Percentiles rank a stretch among this genome's conserved stretches.
phyloP scores from a whole-genome alignment of 805 yeast genomes.

The Pichia sporocuriosa region DNA sequence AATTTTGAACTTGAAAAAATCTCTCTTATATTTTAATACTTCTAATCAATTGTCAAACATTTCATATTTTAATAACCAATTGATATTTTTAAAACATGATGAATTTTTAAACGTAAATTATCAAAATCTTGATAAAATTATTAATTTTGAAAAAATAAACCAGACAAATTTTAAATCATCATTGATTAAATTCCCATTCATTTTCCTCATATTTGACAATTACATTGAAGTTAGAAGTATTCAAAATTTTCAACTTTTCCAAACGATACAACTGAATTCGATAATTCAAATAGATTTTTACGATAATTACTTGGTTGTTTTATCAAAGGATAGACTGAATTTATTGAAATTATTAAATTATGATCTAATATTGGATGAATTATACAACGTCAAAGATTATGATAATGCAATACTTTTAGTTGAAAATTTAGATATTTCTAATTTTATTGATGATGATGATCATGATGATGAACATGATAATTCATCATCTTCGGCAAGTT shows the following conservation, averaged over 20 bases:
- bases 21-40: slow-evolving; percentile 1
- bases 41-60: slow-evolving; percentile 1
- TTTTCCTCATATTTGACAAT: slow-evolving; percentile 26
- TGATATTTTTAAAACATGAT: slow-evolving; percentile 23
- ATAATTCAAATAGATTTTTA: slow-evolving; percentile 1
- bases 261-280: slow-evolving; percentile 17
- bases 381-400: slow-evolving; percentile 26
- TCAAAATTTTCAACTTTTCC: slow-evolving; percentile 31
- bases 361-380: slow-evolving; percentile 27
- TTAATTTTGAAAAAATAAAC: slow-evolving; percentile 14
- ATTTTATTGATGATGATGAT: slow-evolving; percentile 13
- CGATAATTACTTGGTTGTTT: slow-evolving; percentile 21
- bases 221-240: slow-evolving; percentile 34
- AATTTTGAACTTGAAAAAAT: slow-evolving; percentile 2
- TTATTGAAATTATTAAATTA: slow-evolving; percentile 20
- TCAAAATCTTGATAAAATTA: slow-evolving; percentile 2
- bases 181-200: slow-evolving; percentile 35
- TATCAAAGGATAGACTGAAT: slow-evolving; percentile 24
- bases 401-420: slow-evolving; percentile 41
- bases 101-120: slow-evolving; percentile 20
- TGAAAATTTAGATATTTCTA: slow-evolving; percentile 26
- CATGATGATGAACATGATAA: not conserved
- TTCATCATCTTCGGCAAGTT: not conserved
- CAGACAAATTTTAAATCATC: slow-evolving; percentile 23
- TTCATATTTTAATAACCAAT: slow-evolving; percentile 16